phyloP scores from a whole-genome alignment of 176 grass and related monocot genomes.

The Aegilops longissima region DNA sequence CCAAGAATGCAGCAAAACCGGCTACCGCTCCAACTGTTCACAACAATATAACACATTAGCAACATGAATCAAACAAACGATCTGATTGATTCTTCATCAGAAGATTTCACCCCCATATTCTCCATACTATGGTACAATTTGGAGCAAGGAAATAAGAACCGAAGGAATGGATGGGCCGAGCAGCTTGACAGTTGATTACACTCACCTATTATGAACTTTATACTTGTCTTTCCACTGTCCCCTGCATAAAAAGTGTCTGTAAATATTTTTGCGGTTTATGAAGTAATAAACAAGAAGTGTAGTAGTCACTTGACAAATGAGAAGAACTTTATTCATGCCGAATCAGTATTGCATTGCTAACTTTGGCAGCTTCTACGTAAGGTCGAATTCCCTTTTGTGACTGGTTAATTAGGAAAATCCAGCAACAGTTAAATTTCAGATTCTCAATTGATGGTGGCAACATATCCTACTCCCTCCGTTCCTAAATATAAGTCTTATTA shows the following conservation, averaged over 20 bases:
- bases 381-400: not conserved
- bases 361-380: not conserved
- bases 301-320: no score
- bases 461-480: not conserved
- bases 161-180: not conserved
- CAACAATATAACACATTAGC: not conserved
- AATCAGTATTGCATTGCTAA: not conserved
- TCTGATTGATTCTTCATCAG: no score
- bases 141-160: not conserved
- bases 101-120: no score
- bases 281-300: not conserved
- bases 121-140: not conserved
- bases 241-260: conserved; percentile 39
- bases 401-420: not conserved
- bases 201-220: conserved; percentile 18
- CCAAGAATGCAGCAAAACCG: not conserved
- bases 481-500: no score
- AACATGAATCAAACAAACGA: not conserved
- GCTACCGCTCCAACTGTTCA: conserved; percentile 26
- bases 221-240: no score
- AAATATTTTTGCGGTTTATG: not conserved
- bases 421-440: not conserved
- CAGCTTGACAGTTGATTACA: not conserved
- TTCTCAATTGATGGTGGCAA: not conserved
- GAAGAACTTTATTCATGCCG: no score